phyloP scores from a whole-genome alignment of 2,329 filamentous ascomycete species.

The Arthrobotrys iridis region DNA sequence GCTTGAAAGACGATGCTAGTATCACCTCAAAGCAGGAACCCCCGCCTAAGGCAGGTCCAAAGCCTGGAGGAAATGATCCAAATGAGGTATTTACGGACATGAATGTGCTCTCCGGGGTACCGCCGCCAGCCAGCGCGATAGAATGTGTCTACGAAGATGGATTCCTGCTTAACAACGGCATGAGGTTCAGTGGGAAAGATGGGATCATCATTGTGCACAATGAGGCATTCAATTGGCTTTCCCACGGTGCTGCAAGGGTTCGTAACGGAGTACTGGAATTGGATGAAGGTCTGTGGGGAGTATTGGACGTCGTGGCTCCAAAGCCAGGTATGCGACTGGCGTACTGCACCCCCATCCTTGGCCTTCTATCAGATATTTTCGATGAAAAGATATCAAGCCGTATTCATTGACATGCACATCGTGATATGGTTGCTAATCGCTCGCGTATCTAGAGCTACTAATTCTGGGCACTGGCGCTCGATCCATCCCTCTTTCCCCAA shows the following conservation, averaged over 20 bases:
- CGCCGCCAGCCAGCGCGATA: constrained; percentile 81
- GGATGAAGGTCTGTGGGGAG: constrained; percentile 74
- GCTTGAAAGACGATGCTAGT: constrained; percentile 19
- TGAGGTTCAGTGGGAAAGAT: constrained; percentile 73
- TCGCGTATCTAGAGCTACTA: constrained; percentile 73
- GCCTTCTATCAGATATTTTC: not conserved
- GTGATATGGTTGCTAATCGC: constrained; percentile 25
- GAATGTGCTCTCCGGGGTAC: constrained; percentile 80
- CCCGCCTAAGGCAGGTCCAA: constrained; percentile 37
- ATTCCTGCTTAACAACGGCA: constrained; percentile 85
- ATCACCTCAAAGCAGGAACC: constrained; percentile 15
- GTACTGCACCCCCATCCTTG: not conserved
- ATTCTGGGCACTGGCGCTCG: constrained; percentile 85
- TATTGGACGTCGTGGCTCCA: constrained; percentile 83
- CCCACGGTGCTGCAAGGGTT: constrained; percentile 60
- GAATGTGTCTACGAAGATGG: constrained; percentile 84
- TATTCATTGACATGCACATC: not conserved
- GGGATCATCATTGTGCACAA: constrained; percentile 84
- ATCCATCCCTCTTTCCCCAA: constrained; percentile 79
- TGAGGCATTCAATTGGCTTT: constrained; percentile 86
- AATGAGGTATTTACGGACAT: constrained; percentile 70
- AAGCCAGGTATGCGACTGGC: constrained; percentile 75
- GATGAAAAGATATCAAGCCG: constrained; percentile 6
- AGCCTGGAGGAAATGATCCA: constrained; percentile 49
- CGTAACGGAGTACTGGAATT: constrained; percentile 86